These are phyloP conservation scores for Penicillium macrosclerotiorum DNA, from an alignment of 495 filamentous ascomycete genomes.

Conservation along the genomic window DNA sequence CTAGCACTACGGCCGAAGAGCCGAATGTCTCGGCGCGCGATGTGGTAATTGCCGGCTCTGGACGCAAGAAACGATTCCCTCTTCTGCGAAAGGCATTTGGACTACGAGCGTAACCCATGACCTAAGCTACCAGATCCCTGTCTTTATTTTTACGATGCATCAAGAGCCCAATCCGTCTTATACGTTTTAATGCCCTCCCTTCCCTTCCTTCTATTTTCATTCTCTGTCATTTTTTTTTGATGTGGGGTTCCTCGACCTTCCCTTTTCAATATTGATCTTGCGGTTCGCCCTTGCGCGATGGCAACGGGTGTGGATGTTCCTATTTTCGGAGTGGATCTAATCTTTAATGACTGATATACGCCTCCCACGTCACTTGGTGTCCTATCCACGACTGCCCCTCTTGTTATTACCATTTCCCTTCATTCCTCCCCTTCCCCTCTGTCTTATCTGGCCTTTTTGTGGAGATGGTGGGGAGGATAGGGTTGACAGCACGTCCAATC, in stretches of 20 bases:
- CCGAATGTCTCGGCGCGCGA: slow-evolving; percentile 20
- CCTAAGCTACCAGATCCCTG: too few relatives aligned
- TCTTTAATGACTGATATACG: slow-evolving; percentile 28
- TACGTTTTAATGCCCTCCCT: slow-evolving; percentile 17
- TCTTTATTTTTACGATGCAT: slow-evolving; percentile 4
- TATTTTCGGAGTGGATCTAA: slow-evolving; percentile 24
- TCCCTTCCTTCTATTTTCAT: slow-evolving; percentile 1
- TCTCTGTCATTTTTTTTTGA: slow-evolving; percentile 9
- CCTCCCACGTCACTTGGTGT: slow-evolving; percentile 3
- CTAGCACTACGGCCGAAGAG: slow-evolving; percentile 15
- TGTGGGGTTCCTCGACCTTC: too few relatives aligned
- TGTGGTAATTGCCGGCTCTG: slow-evolving; percentile 37
- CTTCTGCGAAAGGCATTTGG: slow-evolving; percentile 49
- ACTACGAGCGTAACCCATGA: slow-evolving; percentile 33
- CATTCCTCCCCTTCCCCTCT: not conserved
- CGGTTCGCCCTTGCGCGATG: not conserved
- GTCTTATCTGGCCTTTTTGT: not conserved
- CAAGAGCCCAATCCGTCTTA: slow-evolving; percentile 9
- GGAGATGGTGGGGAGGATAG: not conserved
- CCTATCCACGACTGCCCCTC: not conserved
- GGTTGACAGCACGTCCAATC: too few relatives aligned
- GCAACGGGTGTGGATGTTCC: not conserved
- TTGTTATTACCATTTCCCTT: slow-evolving; percentile 4
- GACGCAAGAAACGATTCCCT: slow-evolving; percentile 52
- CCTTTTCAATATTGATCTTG: too few relatives aligned